Conservation (phyloP, 208 protist genomes). For the Tritrichomonas musculus region DNA sequence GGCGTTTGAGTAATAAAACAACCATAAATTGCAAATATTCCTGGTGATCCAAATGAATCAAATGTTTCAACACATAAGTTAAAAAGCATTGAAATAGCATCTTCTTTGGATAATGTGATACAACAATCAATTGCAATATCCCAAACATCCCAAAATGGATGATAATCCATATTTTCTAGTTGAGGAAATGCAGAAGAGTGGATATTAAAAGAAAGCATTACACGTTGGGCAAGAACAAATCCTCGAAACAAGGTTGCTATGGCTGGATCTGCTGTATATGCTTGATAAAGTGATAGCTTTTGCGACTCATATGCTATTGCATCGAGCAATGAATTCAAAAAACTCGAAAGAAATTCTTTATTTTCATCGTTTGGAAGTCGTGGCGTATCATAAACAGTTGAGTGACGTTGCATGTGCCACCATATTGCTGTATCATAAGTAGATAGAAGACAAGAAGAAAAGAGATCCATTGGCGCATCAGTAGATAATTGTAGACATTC, state of each 20-base stretch:
- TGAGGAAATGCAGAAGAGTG: not conserved
- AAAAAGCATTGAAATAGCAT: not conserved
- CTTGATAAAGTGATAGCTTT: not conserved
- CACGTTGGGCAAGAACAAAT: slow-evolving; percentile 1
- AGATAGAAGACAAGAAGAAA: not conserved
- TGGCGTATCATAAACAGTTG: not conserved
- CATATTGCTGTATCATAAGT: not conserved
- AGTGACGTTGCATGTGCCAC: not conserved
- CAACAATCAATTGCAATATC: not conserved
- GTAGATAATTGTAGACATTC: not conserved
- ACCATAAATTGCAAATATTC: not conserved
- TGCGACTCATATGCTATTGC: not conserved
- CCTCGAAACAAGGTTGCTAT: not conserved
- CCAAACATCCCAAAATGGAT: slow-evolving; percentile 1
- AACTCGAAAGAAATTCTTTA: not conserved
- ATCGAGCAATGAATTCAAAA: not conserved
- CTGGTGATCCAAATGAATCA: not conserved
- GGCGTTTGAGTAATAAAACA: too few species aligned
- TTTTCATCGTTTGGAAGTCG: not conserved
- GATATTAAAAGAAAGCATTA: slow-evolving; percentile 6
- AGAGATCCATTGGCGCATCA: not conserved
- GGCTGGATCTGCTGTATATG: not conserved
- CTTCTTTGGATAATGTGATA: not conserved
- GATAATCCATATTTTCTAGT: not conserved
- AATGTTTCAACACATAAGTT: not conserved